Evolutionary conservation across 176 grass and related monocot species (phyloP).

Genomic region (Dendrocalamus sinicus): DNA sequence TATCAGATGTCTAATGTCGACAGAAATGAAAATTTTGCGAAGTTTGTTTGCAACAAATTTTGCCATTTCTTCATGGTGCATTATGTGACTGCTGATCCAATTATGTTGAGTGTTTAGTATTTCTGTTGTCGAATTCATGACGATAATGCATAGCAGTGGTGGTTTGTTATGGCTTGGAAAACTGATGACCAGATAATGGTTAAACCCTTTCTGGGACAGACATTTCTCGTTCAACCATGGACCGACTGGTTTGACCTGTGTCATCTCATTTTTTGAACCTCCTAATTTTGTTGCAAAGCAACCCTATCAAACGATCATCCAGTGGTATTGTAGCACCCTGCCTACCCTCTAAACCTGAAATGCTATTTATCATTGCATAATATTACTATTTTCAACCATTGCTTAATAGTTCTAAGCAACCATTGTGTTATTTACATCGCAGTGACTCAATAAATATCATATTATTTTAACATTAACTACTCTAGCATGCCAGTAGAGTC

Average conservation of each 20-base stretch:
- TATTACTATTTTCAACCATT: no score
- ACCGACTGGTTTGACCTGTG: not conserved
- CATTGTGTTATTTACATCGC: no score
- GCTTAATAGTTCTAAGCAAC: no score
- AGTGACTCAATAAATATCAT: no score
- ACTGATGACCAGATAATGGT: not conserved
- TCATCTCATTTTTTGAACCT: not conserved
- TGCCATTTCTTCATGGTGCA: not conserved
- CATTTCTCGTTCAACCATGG: not conserved
- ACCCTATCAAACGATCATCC: not conserved
- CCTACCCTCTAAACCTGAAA: no score
- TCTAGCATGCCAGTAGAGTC: no score
- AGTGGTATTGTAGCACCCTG: not conserved
- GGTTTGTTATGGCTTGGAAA: not conserved
- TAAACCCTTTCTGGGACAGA: not conserved
- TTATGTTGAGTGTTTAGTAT: not conserved
- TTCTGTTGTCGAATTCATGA: not conserved
- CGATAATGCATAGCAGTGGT: not conserved
- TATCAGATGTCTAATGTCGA: not conserved
- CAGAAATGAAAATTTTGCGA: not conserved
- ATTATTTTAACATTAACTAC: no score
- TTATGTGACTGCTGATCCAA: not conserved
- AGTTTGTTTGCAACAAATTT: conserved; percentile 14
- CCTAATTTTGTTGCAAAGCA: not conserved
- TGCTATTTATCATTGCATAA: no score